These are phyloP conservation scores for Trichophyton mentagrophytes DNA, from an alignment of 2,329 filamentous ascomycete species.

Conservation along the genomic window DNA sequence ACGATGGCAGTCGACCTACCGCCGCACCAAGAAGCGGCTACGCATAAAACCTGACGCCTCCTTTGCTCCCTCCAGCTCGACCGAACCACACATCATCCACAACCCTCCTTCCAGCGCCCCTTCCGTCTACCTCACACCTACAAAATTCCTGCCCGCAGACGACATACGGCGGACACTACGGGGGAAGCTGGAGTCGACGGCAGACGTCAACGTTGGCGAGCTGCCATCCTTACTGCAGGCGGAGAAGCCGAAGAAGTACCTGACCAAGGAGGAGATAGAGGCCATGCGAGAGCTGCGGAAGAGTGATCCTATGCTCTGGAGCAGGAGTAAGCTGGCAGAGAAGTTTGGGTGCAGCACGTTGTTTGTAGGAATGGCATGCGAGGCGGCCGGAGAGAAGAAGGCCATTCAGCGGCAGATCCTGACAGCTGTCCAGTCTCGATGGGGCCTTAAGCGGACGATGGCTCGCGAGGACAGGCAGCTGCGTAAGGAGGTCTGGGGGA, in stretches of 20 bases:
- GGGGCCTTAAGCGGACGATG: constrained; percentile 47
- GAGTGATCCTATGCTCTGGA: constrained; percentile 48
- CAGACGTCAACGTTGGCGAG: constrained; percentile 12
- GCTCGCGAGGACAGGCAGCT: constrained; percentile 49
- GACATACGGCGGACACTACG: constrained; percentile 43
- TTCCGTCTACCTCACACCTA: constrained; percentile 51
- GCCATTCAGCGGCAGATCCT: constrained; percentile 36
- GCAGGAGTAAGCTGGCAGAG: constrained; percentile 45
- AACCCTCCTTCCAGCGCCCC: constrained; percentile 54
- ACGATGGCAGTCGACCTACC: constrained; percentile 39
- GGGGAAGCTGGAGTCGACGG: constrained; percentile 19
- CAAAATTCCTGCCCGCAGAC: constrained; percentile 49
- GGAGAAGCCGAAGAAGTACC: constrained; percentile 47
- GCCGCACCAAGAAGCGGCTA: constrained; percentile 39
- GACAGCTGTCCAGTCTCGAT: constrained; percentile 44
- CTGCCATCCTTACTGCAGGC: constrained; percentile 28
- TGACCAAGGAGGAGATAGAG: constrained; percentile 43
- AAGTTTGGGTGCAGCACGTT: constrained; percentile 51
- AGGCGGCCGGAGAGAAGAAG: constrained; percentile 40
- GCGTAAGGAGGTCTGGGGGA: constrained; percentile 49
- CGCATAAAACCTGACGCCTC: constrained; percentile 41
- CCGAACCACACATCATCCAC: constrained; percentile 47
- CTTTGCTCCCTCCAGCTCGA: constrained; percentile 25
- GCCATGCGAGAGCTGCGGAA: constrained; percentile 46
- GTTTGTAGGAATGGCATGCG: constrained; percentile 48